phyloP scores from a whole-genome alignment of 2,329 filamentous ascomycete genomes.

The Stemphylium beticola region DNA sequence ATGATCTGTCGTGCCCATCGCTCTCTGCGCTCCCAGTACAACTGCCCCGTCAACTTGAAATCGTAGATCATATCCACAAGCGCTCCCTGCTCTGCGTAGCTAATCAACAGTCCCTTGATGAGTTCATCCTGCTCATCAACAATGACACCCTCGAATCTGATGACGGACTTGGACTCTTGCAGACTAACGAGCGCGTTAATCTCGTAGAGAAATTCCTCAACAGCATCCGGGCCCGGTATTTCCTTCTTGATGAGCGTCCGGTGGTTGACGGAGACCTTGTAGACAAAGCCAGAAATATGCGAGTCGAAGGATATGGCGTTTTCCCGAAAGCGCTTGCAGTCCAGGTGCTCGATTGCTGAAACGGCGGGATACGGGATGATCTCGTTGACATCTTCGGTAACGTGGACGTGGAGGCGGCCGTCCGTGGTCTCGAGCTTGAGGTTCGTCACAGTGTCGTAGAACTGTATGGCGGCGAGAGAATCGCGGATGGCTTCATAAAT shows the following conservation, averaged over 20 bases:
- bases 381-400: slow-evolving; percentile 96
- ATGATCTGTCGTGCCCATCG: slow-evolving; percentile 93
- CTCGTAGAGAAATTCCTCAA: slow-evolving; percentile 97
- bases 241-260: slow-evolving; percentile 93
- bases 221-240: slow-evolving; percentile 91
- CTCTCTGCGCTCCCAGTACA: slow-evolving; percentile 75
- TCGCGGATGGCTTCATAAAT: slow-evolving; percentile 96
- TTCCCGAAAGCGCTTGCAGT: slow-evolving; percentile 67
- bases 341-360: slow-evolving; percentile 75
- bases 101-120: slow-evolving; percentile 89
- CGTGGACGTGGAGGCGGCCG: slow-evolving; percentile 89
- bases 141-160: slow-evolving; percentile 85
- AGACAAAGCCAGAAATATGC: slow-evolving; percentile 96
- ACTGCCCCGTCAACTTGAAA: slow-evolving; percentile 59
- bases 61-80: slow-evolving; percentile 93
- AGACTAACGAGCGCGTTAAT: slow-evolving; percentile 90
- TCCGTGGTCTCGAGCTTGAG: slow-evolving; percentile 90
- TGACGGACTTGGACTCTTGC: slow-evolving; percentile 74
- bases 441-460: slow-evolving; percentile 95
- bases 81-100: slow-evolving; percentile 83
- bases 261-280: slow-evolving; percentile 79
- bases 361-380: slow-evolving; percentile 84
- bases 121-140: slow-evolving; percentile 75
- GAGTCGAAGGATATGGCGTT: slow-evolving; percentile 82
- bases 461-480: slow-evolving; percentile 90